phyloP scores from a whole-genome alignment of 441 rosid genomes.

The Adansonia grandidieri region DNA sequence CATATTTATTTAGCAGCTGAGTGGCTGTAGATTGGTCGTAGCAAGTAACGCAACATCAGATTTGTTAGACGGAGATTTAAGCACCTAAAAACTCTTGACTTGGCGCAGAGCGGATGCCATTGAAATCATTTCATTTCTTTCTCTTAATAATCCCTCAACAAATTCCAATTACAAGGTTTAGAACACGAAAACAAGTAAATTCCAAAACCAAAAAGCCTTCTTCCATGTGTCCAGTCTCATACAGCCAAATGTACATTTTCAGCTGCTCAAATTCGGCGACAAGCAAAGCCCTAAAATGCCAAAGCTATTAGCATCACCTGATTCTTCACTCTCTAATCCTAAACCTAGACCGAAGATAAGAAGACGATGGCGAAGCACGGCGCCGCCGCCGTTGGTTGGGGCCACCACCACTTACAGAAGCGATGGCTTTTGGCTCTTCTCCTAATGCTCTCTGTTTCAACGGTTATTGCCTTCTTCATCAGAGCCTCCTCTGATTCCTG shows the following conservation, averaged over 20 bases:
- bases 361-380: constrained; percentile 45
- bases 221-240: constrained; percentile 31
- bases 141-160: not conserved
- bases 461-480: constrained; percentile 46
- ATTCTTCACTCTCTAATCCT: constrained; percentile 13
- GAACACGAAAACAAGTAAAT: constrained; percentile 15
- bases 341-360: constrained; percentile 17
- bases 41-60: too few species aligned
- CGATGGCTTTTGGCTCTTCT: constrained; percentile 50
- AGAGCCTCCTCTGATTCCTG: constrained; percentile 52
- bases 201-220: not conserved
- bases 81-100: too few species aligned
- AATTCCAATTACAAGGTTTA: not conserved
- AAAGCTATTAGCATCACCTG: not conserved
- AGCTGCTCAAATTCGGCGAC: constrained; percentile 18
- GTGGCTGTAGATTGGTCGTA: too few species aligned
- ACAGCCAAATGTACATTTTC: constrained; percentile 45
- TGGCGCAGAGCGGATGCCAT: not conserved
- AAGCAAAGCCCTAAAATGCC: constrained; percentile 43
- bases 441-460: constrained; percentile 54
- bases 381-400: constrained; percentile 32
- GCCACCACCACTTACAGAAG: constrained; percentile 44
- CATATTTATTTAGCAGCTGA: too few species aligned
- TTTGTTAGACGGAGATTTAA: too few species aligned
- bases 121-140: not conserved